phyloP scores from a whole-genome alignment of 306 rosid genomes.

The Canavalia ensiformis region DNA sequence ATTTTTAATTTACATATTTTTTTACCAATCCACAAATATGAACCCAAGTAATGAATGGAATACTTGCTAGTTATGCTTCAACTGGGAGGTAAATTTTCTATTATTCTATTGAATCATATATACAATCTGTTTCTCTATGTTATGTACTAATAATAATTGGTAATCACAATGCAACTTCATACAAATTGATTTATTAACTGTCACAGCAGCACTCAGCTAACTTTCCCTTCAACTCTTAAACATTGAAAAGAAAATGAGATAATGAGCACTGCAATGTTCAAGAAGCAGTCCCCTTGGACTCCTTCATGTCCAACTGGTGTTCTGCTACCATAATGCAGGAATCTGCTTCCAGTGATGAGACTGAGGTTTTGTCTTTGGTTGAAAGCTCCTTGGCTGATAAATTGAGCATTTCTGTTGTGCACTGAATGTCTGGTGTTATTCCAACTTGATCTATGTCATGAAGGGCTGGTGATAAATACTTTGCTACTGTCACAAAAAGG shows the following conservation, averaged over 20 bases:
- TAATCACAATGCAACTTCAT: conserved; percentile 41
- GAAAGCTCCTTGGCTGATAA: conserved; percentile 54
- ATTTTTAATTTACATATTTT: not conserved
- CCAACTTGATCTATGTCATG: conserved; percentile 98
- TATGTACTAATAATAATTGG: not conserved
- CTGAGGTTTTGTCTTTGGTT: conserved; percentile 59
- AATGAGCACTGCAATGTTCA: conserved; percentile 44
- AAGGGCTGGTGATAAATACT: conserved; percentile 89
- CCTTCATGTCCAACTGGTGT: conserved; percentile 80
- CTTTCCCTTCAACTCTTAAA: conserved; percentile 48
- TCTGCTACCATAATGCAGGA: conserved; percentile 95
- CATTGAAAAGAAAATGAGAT: conserved; percentile 43
- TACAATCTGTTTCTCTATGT: conserved; percentile 46
- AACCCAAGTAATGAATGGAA: not conserved
- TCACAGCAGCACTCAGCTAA: conserved; percentile 30
- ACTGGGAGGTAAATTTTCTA: conserved; percentile 35
- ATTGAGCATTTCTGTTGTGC: conserved; percentile 86
- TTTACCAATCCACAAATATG: not conserved
- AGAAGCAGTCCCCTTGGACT: conserved; percentile 88
- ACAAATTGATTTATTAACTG: conserved; percentile 31
- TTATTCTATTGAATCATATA: conserved; percentile 44
- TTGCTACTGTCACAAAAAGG: conserved; percentile 89
- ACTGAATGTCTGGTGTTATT: conserved; percentile 86
- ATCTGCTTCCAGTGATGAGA: conserved; percentile 82
- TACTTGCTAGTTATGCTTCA: not conserved